These are phyloP conservation scores for Salix caprea DNA, from an alignment of 345 rosid genomes.

Conservation along the genomic window DNA sequence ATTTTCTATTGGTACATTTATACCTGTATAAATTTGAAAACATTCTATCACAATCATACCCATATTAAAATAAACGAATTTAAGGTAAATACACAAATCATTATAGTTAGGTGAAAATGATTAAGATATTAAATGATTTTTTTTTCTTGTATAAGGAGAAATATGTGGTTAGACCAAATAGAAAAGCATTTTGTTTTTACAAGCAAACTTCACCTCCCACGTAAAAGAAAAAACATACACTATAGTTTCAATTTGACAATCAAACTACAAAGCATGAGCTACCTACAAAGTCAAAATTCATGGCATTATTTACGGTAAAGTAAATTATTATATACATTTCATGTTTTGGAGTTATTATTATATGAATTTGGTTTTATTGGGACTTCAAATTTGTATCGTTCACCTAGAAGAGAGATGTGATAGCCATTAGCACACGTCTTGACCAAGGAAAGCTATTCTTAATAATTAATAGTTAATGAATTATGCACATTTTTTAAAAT, in stretches of 20 bases:
- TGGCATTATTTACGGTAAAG: neutral
- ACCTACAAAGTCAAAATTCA: neutral
- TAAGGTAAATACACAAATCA: too few species aligned
- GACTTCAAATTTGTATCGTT: neutral
- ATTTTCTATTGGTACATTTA: too few species aligned
- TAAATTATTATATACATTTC: neutral
- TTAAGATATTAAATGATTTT: neutral
- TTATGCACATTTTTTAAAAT: too few species aligned
- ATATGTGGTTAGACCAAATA: too few species aligned
- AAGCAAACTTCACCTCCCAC: neutral
- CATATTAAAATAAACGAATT: too few species aligned
- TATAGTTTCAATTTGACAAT: neutral
- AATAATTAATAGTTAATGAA: neutral
- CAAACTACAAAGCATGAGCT: neutral
- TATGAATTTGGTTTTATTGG: neutral
- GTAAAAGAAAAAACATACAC: neutral
- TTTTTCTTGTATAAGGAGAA: neutral
- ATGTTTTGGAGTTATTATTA: neutral
- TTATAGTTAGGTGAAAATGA: too few species aligned
- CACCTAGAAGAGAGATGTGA: neutral
- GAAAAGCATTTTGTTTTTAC: too few species aligned
- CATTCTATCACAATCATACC: too few species aligned
- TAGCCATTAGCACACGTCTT: neutral
- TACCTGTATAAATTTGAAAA: too few species aligned
- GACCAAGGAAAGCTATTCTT: neutral